phyloP scores from a whole-genome alignment of 495 filamentous ascomycete species.

The Aspergillus conjunctus region DNA sequence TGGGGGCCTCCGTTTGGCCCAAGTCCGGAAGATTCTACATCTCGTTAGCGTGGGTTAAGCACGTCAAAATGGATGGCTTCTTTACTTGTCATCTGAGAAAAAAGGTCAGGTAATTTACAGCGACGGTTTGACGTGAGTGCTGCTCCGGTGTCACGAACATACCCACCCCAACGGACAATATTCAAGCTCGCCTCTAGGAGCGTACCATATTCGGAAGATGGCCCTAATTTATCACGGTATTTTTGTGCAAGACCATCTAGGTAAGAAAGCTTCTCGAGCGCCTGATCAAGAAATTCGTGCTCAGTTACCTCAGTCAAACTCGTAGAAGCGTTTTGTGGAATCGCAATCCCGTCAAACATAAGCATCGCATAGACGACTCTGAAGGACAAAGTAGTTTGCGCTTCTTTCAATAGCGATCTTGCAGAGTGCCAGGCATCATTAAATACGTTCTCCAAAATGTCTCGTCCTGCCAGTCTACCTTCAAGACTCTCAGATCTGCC shows the following conservation, averaged over 20 bases:
- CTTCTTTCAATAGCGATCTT: constrained; percentile 10
- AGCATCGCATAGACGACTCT: constrained; percentile 21
- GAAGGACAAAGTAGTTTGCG: constrained; percentile 22
- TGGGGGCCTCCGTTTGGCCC: not conserved
- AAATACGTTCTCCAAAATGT: constrained; percentile 6
- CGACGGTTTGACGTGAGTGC: constrained; percentile 20
- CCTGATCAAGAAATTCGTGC: not conserved
- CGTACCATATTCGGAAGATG: constrained; percentile 24
- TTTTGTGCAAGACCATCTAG: constrained; percentile 23
- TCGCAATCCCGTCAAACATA: constrained; percentile 29
- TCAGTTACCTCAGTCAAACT: not conserved
- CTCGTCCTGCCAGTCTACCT: not conserved
- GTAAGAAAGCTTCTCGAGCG: constrained; percentile 7
- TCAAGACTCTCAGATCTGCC: not conserved
- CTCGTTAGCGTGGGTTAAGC: not conserved
- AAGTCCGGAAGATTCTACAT: not conserved
- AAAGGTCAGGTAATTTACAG: constrained; percentile 20
- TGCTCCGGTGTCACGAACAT: constrained; percentile 32
- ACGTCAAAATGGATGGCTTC: not conserved
- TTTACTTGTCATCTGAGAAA: not conserved
- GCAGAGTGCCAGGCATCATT: constrained; percentile 25
- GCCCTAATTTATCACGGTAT: constrained; percentile 25
- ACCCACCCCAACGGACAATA: constrained; percentile 28
- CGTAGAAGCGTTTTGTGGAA: constrained; percentile 13
- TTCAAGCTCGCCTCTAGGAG: constrained; percentile 28